phyloP scores from a whole-genome alignment of 1,139 yeast species.

The Geotrichum klebahnii region DNA sequence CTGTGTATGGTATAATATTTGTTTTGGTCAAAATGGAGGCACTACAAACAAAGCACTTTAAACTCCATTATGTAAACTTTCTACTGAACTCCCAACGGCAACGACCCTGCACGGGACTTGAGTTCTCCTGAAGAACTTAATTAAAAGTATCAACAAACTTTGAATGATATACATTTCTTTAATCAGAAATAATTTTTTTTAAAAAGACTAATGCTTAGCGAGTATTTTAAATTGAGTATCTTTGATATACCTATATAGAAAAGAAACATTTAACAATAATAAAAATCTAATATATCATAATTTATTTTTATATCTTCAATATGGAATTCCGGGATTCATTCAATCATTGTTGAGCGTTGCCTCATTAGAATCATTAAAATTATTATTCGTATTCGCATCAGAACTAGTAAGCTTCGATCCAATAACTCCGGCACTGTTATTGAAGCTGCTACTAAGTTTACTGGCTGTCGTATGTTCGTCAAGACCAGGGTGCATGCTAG shows the following conservation, averaged over 20 bases:
- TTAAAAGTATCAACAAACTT: no score
- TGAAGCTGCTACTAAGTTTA: constrained; percentile 5
- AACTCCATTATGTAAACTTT: neutral
- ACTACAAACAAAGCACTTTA: neutral
- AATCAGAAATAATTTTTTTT: no score
- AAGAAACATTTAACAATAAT: neutral
- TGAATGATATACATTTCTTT: no score
- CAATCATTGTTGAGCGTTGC: constrained; percentile 24
- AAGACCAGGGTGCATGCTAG: constrained; percentile 20
- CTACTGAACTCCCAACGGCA: no score
- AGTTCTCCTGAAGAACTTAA: no score
- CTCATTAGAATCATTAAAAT: constrained; percentile 25
- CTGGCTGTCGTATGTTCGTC: constrained; percentile 15
- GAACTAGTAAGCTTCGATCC: constrained; percentile 23
- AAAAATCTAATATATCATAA: neutral
- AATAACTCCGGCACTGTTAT: constrained; percentile 21
- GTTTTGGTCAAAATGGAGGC: neutral
- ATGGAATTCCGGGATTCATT: constrained; percentile 15
- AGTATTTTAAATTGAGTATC: neutral
- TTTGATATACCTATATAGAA: neutral
- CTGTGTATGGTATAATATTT: neutral
- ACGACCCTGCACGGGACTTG: no score
- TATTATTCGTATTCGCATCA: constrained; percentile 24
- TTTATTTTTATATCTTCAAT: neutral
- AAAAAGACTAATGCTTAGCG: no score